A percentile compares a stretch with the other conserved stretches of the same genome.
Evolutionary conservation across 2,329 filamentous ascomycete species (phyloP).

Genomic region (Camptophora hylomeconis): DNA sequence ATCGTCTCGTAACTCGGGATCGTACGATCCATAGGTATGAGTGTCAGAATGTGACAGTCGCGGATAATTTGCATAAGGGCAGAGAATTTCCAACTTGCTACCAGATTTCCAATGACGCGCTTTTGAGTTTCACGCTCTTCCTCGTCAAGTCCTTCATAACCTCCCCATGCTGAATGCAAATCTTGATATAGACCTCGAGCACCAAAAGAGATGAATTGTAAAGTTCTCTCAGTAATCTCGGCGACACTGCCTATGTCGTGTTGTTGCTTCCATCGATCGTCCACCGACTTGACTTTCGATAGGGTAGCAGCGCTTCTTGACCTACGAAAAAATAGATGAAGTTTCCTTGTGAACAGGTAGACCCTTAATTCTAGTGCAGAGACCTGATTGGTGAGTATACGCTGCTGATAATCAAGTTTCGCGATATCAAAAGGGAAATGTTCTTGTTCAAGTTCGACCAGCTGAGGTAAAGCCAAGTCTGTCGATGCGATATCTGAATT

Average conservation of each 20-base stretch:
- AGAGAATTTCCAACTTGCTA: conserved; percentile 34
- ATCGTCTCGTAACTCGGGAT: no score
- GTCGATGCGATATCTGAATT: conserved; percentile 18
- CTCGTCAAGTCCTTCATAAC: conserved; percentile 34
- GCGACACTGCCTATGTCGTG: conserved; percentile 48
- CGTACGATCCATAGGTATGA: no score
- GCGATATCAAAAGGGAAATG: conserved; percentile 36
- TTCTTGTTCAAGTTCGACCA: conserved; percentile 12
- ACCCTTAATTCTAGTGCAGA: conserved; percentile 91
- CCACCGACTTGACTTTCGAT: neutral
- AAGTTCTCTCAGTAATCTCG: conserved; percentile 69
- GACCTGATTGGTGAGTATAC: conserved; percentile 88
- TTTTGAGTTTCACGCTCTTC: conserved; percentile 18
- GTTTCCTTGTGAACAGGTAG: conserved; percentile 85
- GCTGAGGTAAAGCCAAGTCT: conserved; percentile 8
- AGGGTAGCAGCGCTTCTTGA: conserved; percentile 3
- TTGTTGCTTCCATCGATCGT: conserved; percentile 1
- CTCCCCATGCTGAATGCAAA: conserved; percentile 41
- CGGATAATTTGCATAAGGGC: conserved; percentile 30
- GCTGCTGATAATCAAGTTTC: conserved; percentile 72
- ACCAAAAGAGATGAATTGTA: conserved; percentile 72
- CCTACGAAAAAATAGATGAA: conserved; percentile 48
- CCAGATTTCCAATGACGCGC: conserved; percentile 31
- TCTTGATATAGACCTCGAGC: conserved; percentile 71
- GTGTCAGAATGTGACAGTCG: conserved; percentile 4